Base-by-base conservation (phyloP, 257 asterid species). In the Solanum pimpinellifolium region DNA sequence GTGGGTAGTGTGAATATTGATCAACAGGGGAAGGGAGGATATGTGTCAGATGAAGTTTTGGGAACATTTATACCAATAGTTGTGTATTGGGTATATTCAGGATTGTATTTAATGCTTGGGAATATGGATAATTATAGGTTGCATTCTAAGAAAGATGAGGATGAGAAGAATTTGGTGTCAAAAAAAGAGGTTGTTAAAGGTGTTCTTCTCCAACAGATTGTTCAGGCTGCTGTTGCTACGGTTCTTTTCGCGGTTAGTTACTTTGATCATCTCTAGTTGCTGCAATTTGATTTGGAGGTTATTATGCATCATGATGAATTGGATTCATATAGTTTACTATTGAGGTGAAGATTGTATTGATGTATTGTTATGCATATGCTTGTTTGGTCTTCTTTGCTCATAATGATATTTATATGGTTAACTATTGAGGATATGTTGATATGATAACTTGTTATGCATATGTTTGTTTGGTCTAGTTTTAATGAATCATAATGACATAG, bases 21-120 rank as follows among this genome's bases (percentile, higher is more conserved):
- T 91, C 91, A 90, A 89, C 60, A 76, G 93, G 42, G 89, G 72
- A 86, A 27, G 88, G 92, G 87, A 89, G 87, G 88, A 31, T 82
- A 86, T 4, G 69, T 96, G 13, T 95, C 99, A 7, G 99, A 97
- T 88, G 99, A 97, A 86, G 59, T 95, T 47, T 80, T 97, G 92
- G 98, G 98, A 21, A 94, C 98, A 5, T 76, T 97, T 88, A 88
- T 87, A 73, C 99, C 99, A 46, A 93, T 97, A 47, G 77, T 92
- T 70, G 90, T 94, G 59, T 97, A 97, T 91, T 97, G 99, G 99
- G 21, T 90, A 6, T 97, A 97, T 90, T 97, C 99, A 4, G 99
- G 99, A 85, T 83, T 95, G 12, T 97, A 95, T 89, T 88, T 90
- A 15, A 68, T 94, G 91, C 68, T 95, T n/a, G 98, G 94, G 9